Percentiles rank a stretch among this genome's conserved stretches.
Evolutionary conservation across 495 filamentous ascomycete species (phyloP).

Genomic region (Letharia columbiana): DNA sequence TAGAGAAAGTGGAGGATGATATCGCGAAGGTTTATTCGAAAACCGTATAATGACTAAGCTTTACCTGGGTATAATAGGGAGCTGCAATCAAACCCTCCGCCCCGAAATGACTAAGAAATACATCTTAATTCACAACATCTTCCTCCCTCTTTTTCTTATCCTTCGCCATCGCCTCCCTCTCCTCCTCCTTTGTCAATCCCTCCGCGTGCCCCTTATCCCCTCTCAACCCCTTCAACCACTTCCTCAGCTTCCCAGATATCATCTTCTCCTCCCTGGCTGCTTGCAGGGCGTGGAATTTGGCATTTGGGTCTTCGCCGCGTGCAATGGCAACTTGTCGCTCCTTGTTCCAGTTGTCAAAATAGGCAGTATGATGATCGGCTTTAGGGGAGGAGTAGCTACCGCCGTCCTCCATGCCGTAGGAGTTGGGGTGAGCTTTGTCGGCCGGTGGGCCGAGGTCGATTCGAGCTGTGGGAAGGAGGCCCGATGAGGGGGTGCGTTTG

Average conservation of each 20-base stretch:
- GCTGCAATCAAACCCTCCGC: background rate
- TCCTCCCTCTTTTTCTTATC: background rate
- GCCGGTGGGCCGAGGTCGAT: background rate
- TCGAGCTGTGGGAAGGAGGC: background rate
- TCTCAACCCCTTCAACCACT: background rate
- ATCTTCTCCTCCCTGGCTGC: background rate
- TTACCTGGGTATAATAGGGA: background rate
- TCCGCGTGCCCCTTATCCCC: background rate
- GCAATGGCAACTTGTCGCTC: background rate
- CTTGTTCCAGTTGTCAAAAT: background rate
- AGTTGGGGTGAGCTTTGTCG: background rate
- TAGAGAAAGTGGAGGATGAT: slow-evolving; percentile 8
- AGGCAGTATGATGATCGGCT: background rate
- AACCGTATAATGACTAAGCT: background rate
- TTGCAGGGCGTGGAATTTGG: background rate
- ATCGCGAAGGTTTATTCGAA: slow-evolving; percentile 1
- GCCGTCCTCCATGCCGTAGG: background rate
- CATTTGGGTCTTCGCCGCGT: background rate
- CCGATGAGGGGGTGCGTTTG: background rate
- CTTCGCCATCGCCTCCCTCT: background rate
- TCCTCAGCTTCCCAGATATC: background rate
- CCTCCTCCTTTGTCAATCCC: background rate
- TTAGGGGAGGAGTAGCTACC: background rate
- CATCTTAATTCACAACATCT: background rate
- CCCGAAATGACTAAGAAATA: too few species aligned